These are phyloP conservation scores for Ustilago hordei DNA, from an alignment of 1,284 basidiomycete genomes.

Conservation along the genomic window DNA sequence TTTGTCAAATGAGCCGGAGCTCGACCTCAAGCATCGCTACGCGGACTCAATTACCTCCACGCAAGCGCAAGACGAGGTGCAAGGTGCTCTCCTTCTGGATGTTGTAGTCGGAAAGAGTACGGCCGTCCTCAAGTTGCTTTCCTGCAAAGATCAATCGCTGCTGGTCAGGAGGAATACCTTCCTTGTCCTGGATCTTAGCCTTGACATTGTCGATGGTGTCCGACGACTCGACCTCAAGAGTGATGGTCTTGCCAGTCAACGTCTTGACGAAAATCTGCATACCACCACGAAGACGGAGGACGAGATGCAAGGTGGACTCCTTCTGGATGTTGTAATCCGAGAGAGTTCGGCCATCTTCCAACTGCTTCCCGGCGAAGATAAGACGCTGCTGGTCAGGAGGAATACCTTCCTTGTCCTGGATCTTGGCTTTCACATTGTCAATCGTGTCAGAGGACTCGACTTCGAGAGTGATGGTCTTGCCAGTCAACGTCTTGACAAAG, in stretches of 20 bases:
- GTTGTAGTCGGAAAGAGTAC: conserved; percentile 71
- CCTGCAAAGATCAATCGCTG: conserved; percentile 72
- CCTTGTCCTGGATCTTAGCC: conserved; percentile 68
- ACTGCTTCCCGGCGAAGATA: too few species aligned
- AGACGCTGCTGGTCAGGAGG: too few species aligned
- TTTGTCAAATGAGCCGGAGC: too few species aligned
- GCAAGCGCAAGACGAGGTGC: conserved; percentile 66
- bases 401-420: conserved; percentile 37
- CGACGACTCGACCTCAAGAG: conserved; percentile 85
- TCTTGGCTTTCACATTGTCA: conserved; percentile 75
- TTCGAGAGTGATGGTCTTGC: conserved; percentile 71
- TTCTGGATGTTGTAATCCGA: too few species aligned
- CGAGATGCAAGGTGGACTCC: too few species aligned
- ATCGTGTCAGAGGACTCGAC: conserved; percentile 73
- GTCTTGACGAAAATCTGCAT: conserved; percentile 71
- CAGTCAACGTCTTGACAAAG: conserved; percentile 61
- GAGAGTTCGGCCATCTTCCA: too few species aligned
- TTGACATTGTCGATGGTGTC: conserved; percentile 91
- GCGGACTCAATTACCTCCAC: conserved; percentile 55
- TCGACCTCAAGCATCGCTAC: not conserved
- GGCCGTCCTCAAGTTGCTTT: conserved; percentile 72
- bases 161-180: conserved; percentile 71
- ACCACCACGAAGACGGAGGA: conserved; percentile 72
- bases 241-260: conserved; percentile 98
- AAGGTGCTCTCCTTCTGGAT: conserved; percentile 68